Conservation (phyloP, 495 filamentous ascomycete species). For the Xylaria flabelliformis region DNA sequence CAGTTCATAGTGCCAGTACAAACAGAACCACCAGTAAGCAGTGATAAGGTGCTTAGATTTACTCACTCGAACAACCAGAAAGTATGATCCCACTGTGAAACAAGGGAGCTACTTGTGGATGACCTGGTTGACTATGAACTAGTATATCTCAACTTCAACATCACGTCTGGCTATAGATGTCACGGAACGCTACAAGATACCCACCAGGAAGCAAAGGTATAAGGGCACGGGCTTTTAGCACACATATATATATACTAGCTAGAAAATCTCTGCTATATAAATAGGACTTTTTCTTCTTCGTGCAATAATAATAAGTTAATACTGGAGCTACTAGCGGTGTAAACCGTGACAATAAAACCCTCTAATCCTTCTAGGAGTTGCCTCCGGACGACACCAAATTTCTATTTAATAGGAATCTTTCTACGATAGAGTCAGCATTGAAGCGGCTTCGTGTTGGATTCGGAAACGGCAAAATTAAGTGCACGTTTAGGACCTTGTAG, state of each 20-base stretch:
- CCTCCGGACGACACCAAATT: not conserved
- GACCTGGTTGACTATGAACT: not conserved
- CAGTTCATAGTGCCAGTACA: not conserved
- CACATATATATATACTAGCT: too few species aligned
- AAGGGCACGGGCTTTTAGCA: too few species aligned
- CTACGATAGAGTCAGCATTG: not conserved
- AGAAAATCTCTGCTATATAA: too few species aligned
- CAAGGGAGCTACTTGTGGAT: not conserved
- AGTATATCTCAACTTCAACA: not conserved
- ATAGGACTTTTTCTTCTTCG: too few species aligned
- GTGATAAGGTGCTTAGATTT: not conserved
- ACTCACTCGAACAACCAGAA: not conserved
- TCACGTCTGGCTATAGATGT: not conserved
- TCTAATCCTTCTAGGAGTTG: not conserved
- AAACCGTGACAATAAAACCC: too few species aligned
- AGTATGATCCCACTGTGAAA: not conserved
- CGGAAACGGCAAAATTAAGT: too few species aligned
- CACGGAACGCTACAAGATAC: too few species aligned
- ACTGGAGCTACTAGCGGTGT: too few species aligned
- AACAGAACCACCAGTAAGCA: not conserved
- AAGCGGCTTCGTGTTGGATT: not conserved
- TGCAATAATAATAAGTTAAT: too few species aligned
- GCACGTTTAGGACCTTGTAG: not conserved
- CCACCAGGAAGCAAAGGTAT: too few species aligned
- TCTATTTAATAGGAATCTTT: not conserved